Percentiles rank a stretch among this genome's conserved stretches.
Conservation (phyloP, 768 basidiomycete genomes). For the Leccinum longicurvipes region DNA sequence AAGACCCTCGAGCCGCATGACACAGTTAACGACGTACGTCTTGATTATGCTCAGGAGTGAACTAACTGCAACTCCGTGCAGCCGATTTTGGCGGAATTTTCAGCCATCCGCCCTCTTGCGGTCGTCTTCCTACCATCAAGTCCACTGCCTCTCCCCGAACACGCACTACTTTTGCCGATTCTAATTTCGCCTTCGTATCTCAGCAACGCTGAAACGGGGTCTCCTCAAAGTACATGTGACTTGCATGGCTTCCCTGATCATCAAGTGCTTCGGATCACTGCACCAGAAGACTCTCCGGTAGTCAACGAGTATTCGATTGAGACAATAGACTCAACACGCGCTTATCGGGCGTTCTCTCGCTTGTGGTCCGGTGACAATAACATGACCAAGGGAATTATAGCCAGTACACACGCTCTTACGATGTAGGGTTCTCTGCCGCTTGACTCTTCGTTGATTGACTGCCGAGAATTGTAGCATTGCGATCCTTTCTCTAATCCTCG, state of each 20-base stretch:
- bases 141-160: constrained; percentile 34
- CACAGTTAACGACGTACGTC: constrained; percentile 28
- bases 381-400: constrained; percentile 36
- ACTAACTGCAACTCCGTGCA: constrained; percentile 33
- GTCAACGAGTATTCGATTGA: constrained; percentile 47
- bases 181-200: constrained; percentile 30
- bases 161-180: constrained; percentile 60
- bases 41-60: constrained; percentile 12
- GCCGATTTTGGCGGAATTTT: constrained; percentile 38
- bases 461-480: constrained; percentile 49
- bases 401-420: constrained; percentile 56
- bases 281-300: constrained; percentile 34
- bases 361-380: constrained; percentile 38
- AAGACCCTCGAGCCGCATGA: constrained; percentile 25
- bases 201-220: constrained; percentile 21
- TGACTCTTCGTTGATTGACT: constrained; percentile 11
- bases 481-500: constrained; percentile 63
- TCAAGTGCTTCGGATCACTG: constrained; percentile 39
- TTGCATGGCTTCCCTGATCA: constrained; percentile 39
- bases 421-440: constrained; percentile 45
- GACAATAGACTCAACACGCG: constrained; percentile 38
- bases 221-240: constrained; percentile 42
- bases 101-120: constrained; percentile 56
- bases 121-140: constrained; percentile 62
- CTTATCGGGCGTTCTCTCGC: constrained; percentile 44